Percentiles rank a stretch among this genome's conserved stretches.
Evolutionary conservation across 352 stramenopile genomes (phyloP).

Genomic region (Phytophthora pseudosyringae): DNA sequence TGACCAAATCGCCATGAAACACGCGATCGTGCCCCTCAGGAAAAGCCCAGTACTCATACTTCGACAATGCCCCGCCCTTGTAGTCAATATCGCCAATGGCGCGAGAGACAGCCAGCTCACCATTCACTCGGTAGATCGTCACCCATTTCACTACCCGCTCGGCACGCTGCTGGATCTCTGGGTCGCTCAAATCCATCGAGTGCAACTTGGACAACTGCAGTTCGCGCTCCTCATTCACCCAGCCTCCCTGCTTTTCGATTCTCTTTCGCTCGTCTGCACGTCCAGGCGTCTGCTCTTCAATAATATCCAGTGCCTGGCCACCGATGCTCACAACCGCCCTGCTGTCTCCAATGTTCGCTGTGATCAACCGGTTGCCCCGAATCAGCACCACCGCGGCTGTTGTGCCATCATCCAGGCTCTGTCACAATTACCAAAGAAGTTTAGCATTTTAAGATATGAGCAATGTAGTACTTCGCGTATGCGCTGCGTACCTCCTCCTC

Average conservation of each 20-base stretch:
- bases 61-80: slow-evolving; percentile 77
- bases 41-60: slow-evolving; percentile 87
- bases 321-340: slow-evolving; percentile 84
- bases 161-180: slow-evolving; percentile 82
- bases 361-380: slow-evolving; percentile 81
- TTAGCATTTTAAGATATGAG: slow-evolving; percentile 4
- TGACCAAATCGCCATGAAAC: slow-evolving; percentile 89
- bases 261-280: slow-evolving; percentile 71
- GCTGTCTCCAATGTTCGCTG: slow-evolving; percentile 89
- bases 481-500: slow-evolving; percentile 51
- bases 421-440: not conserved
- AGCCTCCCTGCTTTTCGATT: slow-evolving; percentile 78
- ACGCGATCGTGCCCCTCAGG: slow-evolving; percentile 80
- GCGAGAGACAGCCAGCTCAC: slow-evolving; percentile 92
- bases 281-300: slow-evolving; percentile 87
- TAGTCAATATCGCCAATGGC: slow-evolving; percentile 94
- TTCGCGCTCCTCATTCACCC: slow-evolving; percentile 86
- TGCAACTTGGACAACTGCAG: slow-evolving; percentile 89
- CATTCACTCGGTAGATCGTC: slow-evolving; percentile 90
- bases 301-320: slow-evolving; percentile 85
- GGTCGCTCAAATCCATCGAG: slow-evolving; percentile 90
- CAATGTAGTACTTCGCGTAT: not conserved
- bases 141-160: slow-evolving; percentile 87
- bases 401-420: slow-evolving; percentile 77
- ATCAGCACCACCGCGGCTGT: slow-evolving; percentile 85